These are phyloP conservation scores for Nigrospora osmanthi DNA, from an alignment of 2,329 filamentous ascomycete species.

Conservation along the genomic window DNA sequence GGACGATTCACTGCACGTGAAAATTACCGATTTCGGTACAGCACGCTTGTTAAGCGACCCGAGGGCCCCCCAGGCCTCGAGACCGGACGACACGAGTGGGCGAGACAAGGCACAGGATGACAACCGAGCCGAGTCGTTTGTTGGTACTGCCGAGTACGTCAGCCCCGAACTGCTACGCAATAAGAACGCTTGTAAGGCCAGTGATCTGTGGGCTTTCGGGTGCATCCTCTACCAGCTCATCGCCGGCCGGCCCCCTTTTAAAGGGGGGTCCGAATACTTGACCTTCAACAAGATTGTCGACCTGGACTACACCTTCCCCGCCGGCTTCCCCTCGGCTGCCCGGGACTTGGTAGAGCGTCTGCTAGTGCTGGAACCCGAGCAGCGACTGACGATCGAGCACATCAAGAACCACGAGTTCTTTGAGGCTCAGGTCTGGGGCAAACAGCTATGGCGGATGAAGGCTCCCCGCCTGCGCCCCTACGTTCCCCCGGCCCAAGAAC, in stretches of 20 bases:
- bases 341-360: constrained; percentile 85
- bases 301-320: constrained; percentile 87
- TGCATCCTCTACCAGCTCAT: constrained; percentile 96
- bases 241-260: constrained; percentile 94
- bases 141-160: constrained; percentile 96
- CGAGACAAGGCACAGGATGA: constrained; percentile 44
- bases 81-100: constrained; percentile 24
- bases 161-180: constrained; percentile 95
- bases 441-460: constrained; percentile 79
- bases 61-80: constrained; percentile 35
- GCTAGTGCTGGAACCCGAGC: constrained; percentile 78
- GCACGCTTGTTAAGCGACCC: constrained; percentile 78
- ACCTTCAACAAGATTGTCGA: constrained; percentile 98
- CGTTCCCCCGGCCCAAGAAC: constrained; percentile 66
- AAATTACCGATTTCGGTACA: constrained; percentile 97
- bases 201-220: constrained; percentile 96
- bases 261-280: constrained; percentile 88
- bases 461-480: constrained; percentile 83
- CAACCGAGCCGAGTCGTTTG: constrained; percentile 83
- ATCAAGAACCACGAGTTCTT: constrained; percentile 98
- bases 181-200: constrained; percentile 95
- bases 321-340: constrained; percentile 78
- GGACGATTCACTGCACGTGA: constrained; percentile 94
- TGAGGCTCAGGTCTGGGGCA: constrained; percentile 76
- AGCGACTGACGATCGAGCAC: constrained; percentile 83